Percentiles rank a stretch among this genome's conserved stretches.
Evolutionary conservation across 1,284 basidiomycete species (phyloP).

Genomic region (Irpex sp.): DNA sequence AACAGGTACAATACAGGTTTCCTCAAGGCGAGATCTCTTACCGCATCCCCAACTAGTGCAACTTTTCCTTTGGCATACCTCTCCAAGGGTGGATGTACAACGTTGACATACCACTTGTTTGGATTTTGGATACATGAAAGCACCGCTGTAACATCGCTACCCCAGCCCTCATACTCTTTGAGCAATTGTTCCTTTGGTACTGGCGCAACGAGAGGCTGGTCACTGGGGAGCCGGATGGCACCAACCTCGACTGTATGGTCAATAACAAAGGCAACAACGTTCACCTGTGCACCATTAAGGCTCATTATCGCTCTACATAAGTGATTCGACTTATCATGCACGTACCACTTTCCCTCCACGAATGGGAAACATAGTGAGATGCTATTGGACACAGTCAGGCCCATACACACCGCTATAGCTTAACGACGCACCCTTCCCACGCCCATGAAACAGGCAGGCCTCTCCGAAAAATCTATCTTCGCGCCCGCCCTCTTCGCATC

Average conservation of each 20-base stretch:
- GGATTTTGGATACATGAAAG: slow-evolving; percentile 45
- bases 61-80: slow-evolving; percentile 45
- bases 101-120: slow-evolving; percentile 60
- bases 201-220: background rate
- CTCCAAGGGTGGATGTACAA: slow-evolving; percentile 44
- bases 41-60: slow-evolving; percentile 58
- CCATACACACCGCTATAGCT: too few relatives aligned
- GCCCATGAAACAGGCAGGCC: slow-evolving; percentile 3
- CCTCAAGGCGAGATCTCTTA: slow-evolving; percentile 22
- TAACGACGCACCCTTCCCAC: slow-evolving; percentile 4
- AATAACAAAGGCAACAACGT: slow-evolving; percentile 4
- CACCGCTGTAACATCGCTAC: slow-evolving; percentile 41
- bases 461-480: slow-evolving; percentile 24
- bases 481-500: slow-evolving; percentile 33
- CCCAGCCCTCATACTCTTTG: slow-evolving; percentile 45
- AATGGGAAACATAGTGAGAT: slow-evolving; percentile 6
- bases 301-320: background rate
- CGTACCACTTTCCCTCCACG: slow-evolving; percentile 3
- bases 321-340: background rate
- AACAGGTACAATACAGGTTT: background rate
- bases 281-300: background rate
- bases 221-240: background rate
- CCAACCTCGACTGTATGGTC: slow-evolving; percentile 1
- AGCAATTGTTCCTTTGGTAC: slow-evolving; percentile 39
- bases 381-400: background rate